Base-by-base conservation (phyloP, 371 early-diverging fungal species). In the Lichtheimia ramosa region DNA sequence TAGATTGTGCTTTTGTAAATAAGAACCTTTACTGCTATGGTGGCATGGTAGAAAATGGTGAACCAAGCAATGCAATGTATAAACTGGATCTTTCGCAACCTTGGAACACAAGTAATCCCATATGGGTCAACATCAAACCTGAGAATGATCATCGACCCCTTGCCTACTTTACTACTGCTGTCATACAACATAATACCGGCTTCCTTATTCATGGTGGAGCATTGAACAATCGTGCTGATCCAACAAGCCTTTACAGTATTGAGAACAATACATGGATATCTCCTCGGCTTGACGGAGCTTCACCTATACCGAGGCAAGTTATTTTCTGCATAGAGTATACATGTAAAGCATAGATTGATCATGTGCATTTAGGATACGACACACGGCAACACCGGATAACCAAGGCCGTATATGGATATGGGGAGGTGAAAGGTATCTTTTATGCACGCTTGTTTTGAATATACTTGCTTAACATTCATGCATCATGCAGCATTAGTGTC, bases 401-500 rank as follows among this genome's bases (percentile, higher is more conserved):
- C 68, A 70, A 43, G 70, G 70, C 5, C 68, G 64, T 24, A 50
- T 70, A 12, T 75, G 76, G 76, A 53, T 75, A 23, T 75, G 76
- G 76, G 76, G 76, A 14, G 76, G 76, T 15, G 48, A 60, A 62
- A 72, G 72, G 76, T 72, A 39, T 49, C 12, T 28, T 20, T 20
- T 27, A 43, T 43, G 28, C 6, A 34, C 34, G 20, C 25, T 40
- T 54, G 20, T 41, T 25, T 27, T 34, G 34, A 34, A 34, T 34
- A 34, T 34, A 8, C 8, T 34, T 34, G 34, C 34, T 34, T 34
- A 10, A 34, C 34, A 34, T 34, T 34, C 34, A 34, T 34, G 34
- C 34, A 10, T 34, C 10, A 34, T 34, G 34, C 34, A 34, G 34
- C 34, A 34, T 34, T 2, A 34, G 34, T 34, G 10, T 34, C 10